Percentiles rank a stretch among this genome's conserved stretches.
phyloP scores from a whole-genome alignment of 1,284 basidiomycete genomes.

The Caloboletus inedulis region DNA sequence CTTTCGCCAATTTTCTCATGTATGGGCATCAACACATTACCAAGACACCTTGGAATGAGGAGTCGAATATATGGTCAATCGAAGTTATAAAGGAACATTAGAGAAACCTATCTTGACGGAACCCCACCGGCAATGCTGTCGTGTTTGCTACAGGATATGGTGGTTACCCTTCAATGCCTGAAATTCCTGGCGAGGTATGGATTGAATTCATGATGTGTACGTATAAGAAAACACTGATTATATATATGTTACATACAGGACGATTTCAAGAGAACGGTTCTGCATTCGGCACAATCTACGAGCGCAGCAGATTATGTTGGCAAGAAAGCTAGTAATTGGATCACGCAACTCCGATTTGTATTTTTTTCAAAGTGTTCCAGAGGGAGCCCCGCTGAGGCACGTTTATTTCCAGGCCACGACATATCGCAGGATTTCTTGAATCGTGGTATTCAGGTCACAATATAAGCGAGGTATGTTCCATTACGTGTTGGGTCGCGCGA shows the following conservation, averaged over 20 bases:
- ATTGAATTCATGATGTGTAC: background rate
- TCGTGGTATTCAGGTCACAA: background rate
- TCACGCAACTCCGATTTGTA: too few relatives aligned
- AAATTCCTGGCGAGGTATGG: slow-evolving; percentile 33
- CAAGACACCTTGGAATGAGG: slow-evolving; percentile 37
- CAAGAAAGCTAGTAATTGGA: background rate
- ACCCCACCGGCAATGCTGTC: too few relatives aligned
- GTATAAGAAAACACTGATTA: slow-evolving; percentile 34
- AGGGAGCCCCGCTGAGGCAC: too few relatives aligned
- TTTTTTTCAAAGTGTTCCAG: too few relatives aligned
- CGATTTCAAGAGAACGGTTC: slow-evolving; percentile 47
- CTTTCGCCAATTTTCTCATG: too few relatives aligned
- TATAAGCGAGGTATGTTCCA: too few relatives aligned
- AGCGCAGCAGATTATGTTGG: slow-evolving; percentile 28
- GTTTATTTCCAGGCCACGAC: too few relatives aligned
- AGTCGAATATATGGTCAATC: slow-evolving; percentile 49
- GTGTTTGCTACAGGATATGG: slow-evolving; percentile 62
- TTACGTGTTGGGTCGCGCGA: background rate
- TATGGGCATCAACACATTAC: background rate
- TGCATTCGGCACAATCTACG: slow-evolving; percentile 49
- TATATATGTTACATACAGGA: background rate
- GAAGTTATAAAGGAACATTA: slow-evolving; percentile 39
- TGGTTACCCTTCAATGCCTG: slow-evolving; percentile 41
- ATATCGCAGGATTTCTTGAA: background rate
- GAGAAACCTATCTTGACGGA: too few relatives aligned